Percentiles rank a stretch among this genome's conserved stretches.
Evolutionary conservation across 495 filamentous ascomycete species (phyloP).

Genomic region (Haplographium delicatum): DNA sequence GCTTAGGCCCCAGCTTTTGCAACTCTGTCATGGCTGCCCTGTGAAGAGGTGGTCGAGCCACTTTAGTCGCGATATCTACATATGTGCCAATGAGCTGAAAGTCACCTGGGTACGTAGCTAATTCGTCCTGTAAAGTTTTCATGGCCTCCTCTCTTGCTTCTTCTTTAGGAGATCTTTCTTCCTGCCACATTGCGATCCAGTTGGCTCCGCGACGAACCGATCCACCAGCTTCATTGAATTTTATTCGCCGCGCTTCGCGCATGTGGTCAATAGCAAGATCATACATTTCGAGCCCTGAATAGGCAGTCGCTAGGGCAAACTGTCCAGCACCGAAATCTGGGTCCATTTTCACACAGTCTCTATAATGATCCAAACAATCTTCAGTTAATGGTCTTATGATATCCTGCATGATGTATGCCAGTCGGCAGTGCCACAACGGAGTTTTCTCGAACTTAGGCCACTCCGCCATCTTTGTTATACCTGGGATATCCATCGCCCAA

Average conservation of each 20-base stretch:
- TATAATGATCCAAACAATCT: background rate
- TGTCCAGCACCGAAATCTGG: background rate
- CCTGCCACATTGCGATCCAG: constrained; percentile 2
- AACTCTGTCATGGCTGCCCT: background rate
- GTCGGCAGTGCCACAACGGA: background rate
- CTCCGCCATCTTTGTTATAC: background rate
- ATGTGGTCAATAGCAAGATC: background rate
- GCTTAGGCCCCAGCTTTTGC: background rate
- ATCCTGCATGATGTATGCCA: background rate
- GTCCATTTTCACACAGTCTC: background rate
- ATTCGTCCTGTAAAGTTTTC: constrained; percentile 1
- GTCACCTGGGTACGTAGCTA: background rate
- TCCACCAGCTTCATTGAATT: background rate
- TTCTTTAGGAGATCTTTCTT: background rate
- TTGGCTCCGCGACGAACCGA: background rate
- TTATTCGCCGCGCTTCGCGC: background rate
- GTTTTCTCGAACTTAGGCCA: constrained; percentile 4
- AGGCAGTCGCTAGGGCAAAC: background rate
- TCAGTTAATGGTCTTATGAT: background rate
- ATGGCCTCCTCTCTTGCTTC: constrained; percentile 3
- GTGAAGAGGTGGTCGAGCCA: background rate
- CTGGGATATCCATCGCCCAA: no score
- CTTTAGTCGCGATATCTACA: constrained; percentile 1
- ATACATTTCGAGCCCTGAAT: background rate
- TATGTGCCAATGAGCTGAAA: background rate